A percentile compares a stretch with the other conserved stretches of the same genome.
phyloP scores from a whole-genome alignment of 768 basidiomycete genomes.

The Phlebiopsis flavidoalba region DNA sequence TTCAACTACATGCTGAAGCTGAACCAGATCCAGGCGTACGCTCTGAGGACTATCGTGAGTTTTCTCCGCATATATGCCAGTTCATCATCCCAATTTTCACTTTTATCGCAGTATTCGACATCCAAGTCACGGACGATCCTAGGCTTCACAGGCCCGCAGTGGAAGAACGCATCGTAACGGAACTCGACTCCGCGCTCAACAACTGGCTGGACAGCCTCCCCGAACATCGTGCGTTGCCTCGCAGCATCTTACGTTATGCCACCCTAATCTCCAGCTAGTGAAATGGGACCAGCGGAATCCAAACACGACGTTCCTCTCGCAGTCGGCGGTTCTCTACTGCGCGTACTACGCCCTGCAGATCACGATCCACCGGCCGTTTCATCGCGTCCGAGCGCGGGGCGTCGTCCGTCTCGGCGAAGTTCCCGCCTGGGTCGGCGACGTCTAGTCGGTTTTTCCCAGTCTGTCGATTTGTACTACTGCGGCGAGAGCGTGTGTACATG shows the following conservation, averaged over 20 bases:
- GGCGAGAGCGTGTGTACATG: slow-evolving; percentile 67
- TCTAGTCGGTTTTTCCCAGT: slow-evolving; percentile 32
- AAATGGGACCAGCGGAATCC: slow-evolving; percentile 19
- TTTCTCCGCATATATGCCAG: too few species aligned
- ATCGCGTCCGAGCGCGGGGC: slow-evolving; percentile 60
- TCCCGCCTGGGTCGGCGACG: slow-evolving; percentile 17
- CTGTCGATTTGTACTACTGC: slow-evolving; percentile 85
- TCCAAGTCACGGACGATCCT: slow-evolving; percentile 34
- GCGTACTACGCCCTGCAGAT: slow-evolving; percentile 52
- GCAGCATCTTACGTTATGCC: background rate
- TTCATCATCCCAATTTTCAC: background rate
- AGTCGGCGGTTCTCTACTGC: slow-evolving; percentile 34
- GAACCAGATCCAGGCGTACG: slow-evolving; percentile 59
- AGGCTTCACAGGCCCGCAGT: slow-evolving; percentile 31
- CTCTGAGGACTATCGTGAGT: slow-evolving; percentile 58
- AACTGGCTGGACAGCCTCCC: slow-evolving; percentile 60
- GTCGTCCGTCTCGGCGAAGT: slow-evolving; percentile 30
- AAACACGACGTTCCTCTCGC: slow-evolving; percentile 22
- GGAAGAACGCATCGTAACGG: slow-evolving; percentile 49
- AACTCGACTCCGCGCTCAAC: slow-evolving; percentile 56
- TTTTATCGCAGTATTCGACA: slow-evolving; percentile 34
- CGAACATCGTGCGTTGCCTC: slow-evolving; percentile 35
- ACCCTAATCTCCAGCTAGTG: slow-evolving; percentile 5
- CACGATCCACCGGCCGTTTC: slow-evolving; percentile 73
- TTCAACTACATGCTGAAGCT: slow-evolving; percentile 62